Evolutionary conservation across 441 rosid species (phyloP).

Genomic region (Biscutella laevigata): DNA sequence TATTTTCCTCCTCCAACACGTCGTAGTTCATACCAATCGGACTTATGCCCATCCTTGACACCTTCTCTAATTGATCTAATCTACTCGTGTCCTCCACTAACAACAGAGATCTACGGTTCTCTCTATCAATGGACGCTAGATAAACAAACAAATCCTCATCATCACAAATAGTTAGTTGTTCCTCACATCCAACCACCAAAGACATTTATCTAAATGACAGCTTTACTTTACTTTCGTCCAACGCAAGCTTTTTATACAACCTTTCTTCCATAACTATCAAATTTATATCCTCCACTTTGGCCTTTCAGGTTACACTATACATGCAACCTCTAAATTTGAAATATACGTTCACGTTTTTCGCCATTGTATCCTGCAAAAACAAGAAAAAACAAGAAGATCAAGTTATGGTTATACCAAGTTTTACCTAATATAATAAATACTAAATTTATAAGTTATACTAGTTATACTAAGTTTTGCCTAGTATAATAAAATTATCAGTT

Average conservation of each 20-base stretch:
- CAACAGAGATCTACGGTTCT: neutral
- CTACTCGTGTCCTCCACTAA: neutral
- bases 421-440: too few relatives aligned
- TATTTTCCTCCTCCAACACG: too few relatives aligned
- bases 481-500: too few relatives aligned
- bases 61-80: neutral
- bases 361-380: neutral
- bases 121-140: too few relatives aligned
- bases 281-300: neutral
- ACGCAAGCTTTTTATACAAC: neutral
- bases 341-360: neutral
- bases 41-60: too few relatives aligned
- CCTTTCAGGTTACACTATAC: neutral
- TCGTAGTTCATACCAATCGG: too few relatives aligned
- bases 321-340: neutral
- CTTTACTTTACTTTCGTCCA: neutral
- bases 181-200: neutral
- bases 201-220: neutral
- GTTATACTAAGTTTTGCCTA: too few relatives aligned
- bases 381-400: too few relatives aligned
- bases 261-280: neutral
- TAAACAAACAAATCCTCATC: too few relatives aligned
- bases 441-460: too few relatives aligned
- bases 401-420: too few relatives aligned
- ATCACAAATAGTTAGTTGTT: too few relatives aligned